These are phyloP conservation scores for Torrubiella hemipterigena DNA, from an alignment of 2,329 filamentous ascomycete genomes.

Conservation along the genomic window DNA sequence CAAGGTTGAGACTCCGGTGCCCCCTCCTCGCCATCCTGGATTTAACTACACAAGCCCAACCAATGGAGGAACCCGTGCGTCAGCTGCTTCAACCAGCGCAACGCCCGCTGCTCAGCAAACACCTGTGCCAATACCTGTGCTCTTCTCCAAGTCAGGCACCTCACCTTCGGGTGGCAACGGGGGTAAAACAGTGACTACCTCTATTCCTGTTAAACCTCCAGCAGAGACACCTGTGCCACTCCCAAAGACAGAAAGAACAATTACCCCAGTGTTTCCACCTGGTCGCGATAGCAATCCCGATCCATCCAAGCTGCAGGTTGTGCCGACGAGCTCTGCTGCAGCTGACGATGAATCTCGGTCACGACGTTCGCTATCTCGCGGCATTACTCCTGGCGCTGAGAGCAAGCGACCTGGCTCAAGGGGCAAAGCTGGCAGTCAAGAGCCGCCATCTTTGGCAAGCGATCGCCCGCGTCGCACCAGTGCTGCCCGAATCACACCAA, in stretches of 20 bases:
- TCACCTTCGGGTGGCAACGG: conserved; percentile 17
- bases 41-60: too few relatives aligned
- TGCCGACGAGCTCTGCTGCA: conserved; percentile 23
- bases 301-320: conserved; percentile 30
- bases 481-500: conserved; percentile 45
- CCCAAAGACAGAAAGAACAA: conserved; percentile 19
- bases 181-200: conserved; percentile 13
- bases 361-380: conserved; percentile 20
- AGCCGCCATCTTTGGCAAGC: conserved; percentile 35
- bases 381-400: conserved; percentile 21
- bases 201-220: conserved; percentile 18
- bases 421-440: conserved; percentile 39
- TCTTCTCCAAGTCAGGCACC: conserved; percentile 16
- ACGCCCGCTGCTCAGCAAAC: conserved; percentile 15
- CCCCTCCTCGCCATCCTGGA: conserved; percentile 26
- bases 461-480: conserved; percentile 44
- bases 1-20: conserved; percentile 46
- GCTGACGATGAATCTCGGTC: conserved; percentile 13
- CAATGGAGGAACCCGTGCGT: conserved; percentile 19
- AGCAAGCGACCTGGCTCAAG: conserved; percentile 36
- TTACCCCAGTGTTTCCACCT: conserved; percentile 19
- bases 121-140: conserved; percentile 26
- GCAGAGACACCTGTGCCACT: conserved; percentile 25
- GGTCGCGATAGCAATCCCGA: conserved; percentile 13
- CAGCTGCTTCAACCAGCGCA: conserved; percentile 10